Evolutionary conservation across 2,329 filamentous ascomycete species (phyloP).

Genomic region (Botrytis elliptica): DNA sequence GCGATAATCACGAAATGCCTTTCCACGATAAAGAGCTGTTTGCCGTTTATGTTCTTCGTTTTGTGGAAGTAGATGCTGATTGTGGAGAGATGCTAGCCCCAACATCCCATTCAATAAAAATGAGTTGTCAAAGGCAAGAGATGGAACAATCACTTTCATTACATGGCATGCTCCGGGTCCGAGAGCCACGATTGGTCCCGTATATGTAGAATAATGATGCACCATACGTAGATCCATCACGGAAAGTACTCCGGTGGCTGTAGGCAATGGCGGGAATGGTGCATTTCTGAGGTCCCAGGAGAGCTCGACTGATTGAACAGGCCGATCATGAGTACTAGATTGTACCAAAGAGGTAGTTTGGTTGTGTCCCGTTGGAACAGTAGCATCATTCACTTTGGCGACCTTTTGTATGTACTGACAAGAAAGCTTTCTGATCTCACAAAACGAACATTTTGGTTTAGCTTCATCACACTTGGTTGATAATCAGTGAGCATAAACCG

Average conservation of each 20-base stretch:
- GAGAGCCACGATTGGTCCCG: slow-evolving; percentile 28
- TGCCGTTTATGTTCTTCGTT: slow-evolving; percentile 23
- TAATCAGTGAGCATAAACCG: background rate
- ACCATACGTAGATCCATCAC: slow-evolving; percentile 33
- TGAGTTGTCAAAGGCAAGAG: slow-evolving; percentile 36
- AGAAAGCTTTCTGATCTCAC: slow-evolving; percentile 32
- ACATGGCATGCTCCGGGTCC: slow-evolving; percentile 23
- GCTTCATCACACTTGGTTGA: slow-evolving; percentile 36
- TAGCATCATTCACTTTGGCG: background rate
- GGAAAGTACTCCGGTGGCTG: slow-evolving; percentile 28
- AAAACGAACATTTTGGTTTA: slow-evolving; percentile 36
- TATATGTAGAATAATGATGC: slow-evolving; percentile 36
- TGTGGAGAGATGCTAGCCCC: slow-evolving; percentile 35
- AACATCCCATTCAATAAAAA: slow-evolving; percentile 35
- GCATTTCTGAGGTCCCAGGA: slow-evolving; percentile 20
- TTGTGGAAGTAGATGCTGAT: slow-evolving; percentile 28
- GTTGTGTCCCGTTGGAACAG: background rate
- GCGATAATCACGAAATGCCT: slow-evolving; percentile 33
- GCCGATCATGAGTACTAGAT: background rate
- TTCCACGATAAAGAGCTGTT: slow-evolving; percentile 32
- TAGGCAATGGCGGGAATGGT: slow-evolving; percentile 24
- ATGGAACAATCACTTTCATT: slow-evolving; percentile 30
- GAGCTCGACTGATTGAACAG: background rate
- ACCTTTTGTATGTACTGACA: slow-evolving; percentile 29
- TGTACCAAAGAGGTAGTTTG: background rate